A percentile compares a stretch with the other conserved stretches of the same genome.
These are phyloP conservation scores for Terana coerulea DNA, from an alignment of 768 basidiomycete species.

Conservation along the genomic window DNA sequence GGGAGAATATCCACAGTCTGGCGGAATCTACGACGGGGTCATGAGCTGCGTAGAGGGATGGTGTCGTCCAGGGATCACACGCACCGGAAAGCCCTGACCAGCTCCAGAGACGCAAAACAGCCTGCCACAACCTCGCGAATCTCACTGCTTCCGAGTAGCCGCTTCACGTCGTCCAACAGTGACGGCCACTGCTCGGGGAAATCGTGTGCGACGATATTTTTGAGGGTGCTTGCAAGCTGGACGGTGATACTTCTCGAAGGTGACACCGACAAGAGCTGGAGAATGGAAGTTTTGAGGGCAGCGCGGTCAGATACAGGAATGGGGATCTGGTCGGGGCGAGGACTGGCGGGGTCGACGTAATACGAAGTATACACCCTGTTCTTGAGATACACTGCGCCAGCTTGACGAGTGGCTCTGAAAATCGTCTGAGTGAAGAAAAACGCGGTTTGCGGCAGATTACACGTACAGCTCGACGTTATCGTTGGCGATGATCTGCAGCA, in stretches of 20 bases:
- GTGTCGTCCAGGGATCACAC: background rate
- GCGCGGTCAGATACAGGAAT: slow-evolving; percentile 69
- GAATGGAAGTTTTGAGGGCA: slow-evolving; percentile 63
- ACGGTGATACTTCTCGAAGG: slow-evolving; percentile 66
- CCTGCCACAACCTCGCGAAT: slow-evolving; percentile 79
- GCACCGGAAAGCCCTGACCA: slow-evolving; percentile 72
- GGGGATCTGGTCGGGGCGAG: slow-evolving; percentile 57
- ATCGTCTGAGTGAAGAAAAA: slow-evolving; percentile 2
- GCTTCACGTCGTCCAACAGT: slow-evolving; percentile 64
- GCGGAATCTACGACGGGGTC: slow-evolving; percentile 53
- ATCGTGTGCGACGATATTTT: slow-evolving; percentile 70
- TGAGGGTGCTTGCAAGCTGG: slow-evolving; percentile 72
- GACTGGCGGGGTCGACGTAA: slow-evolving; percentile 38
- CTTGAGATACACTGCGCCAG: slow-evolving; percentile 86
- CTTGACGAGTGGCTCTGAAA: slow-evolving; percentile 73
- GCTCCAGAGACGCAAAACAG: slow-evolving; percentile 72
- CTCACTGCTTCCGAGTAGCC: slow-evolving; percentile 56
- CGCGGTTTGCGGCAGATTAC: slow-evolving; percentile 39
- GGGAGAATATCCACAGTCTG: slow-evolving; percentile 59
- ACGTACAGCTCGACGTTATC: slow-evolving; percentile 72
- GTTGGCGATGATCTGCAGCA: slow-evolving; percentile 80
- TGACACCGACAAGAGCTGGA: slow-evolving; percentile 66
- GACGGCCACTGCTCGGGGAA: slow-evolving; percentile 76
- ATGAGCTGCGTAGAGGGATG: background rate
- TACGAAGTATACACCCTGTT: slow-evolving; percentile 79